These are phyloP conservation scores for Catharanthus roseus DNA, from an alignment of 257 asterid genomes.

Conservation along the genomic window DNA sequence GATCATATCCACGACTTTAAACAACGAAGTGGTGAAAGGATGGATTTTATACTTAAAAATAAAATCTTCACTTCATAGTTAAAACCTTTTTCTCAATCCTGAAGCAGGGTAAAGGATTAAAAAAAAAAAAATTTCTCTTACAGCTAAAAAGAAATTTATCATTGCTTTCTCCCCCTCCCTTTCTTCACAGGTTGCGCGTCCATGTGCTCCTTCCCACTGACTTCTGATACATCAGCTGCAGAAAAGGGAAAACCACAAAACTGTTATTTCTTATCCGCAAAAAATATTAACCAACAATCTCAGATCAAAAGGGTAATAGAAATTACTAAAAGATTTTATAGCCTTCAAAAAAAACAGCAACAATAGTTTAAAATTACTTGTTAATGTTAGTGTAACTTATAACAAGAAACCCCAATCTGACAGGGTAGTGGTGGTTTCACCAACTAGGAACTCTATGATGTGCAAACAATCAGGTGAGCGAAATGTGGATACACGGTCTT, in stretches of 20 bases:
- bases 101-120: neutral
- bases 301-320: neutral
- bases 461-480: neutral
- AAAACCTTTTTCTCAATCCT: neutral
- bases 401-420: neutral
- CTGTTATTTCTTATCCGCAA: neutral
- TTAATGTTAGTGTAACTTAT: too few relatives aligned
- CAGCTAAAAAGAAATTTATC: neutral
- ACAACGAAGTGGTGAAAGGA: neutral
- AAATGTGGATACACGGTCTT: neutral
- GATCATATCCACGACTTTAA: too few relatives aligned
- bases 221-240: slow-evolving; percentile 62
- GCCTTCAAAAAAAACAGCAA: neutral
- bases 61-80: neutral
- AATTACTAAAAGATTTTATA: neutral
- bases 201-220: slow-evolving; percentile 55
- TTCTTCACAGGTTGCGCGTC: slow-evolving; percentile 60
- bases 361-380: neutral
- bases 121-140: neutral
- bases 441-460: too few relatives aligned
- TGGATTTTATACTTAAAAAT: too few relatives aligned
- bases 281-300: neutral
- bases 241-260: slow-evolving; percentile 10
- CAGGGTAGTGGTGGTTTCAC: neutral
- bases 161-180: slow-evolving; percentile 75